These are phyloP conservation scores for Pontederia crassipes DNA, from an alignment of 176 grass and related monocot genomes.

Conservation along the genomic window DNA sequence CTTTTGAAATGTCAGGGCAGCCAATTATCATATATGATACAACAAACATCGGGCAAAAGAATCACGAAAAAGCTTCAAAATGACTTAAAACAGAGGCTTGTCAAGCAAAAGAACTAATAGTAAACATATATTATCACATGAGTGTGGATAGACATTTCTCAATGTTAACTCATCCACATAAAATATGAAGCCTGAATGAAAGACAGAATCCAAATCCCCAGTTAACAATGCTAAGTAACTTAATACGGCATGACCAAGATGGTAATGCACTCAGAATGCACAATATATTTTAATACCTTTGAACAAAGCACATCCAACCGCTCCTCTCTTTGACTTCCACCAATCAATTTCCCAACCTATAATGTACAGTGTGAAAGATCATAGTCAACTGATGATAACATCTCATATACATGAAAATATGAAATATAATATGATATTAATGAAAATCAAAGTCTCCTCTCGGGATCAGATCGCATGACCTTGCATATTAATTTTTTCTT, in stretches of 20 bases:
- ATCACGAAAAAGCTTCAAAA: no score
- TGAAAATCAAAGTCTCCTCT: neutral
- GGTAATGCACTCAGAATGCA: neutral
- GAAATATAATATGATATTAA: neutral
- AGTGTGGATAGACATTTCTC: no score
- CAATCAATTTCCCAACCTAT: conserved; percentile 90
- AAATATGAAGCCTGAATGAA: no score
- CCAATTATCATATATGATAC: no score
- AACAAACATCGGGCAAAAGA: no score
- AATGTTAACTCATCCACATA: no score
- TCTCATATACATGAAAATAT: neutral
- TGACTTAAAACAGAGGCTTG: no score
- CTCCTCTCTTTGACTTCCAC: conserved; percentile 98
- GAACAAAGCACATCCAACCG: conserved; percentile 56
- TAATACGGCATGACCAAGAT: neutral
- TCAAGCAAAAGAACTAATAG: no score
- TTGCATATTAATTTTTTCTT: no score
- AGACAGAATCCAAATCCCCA: neutral
- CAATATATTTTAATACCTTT: conserved; percentile 31
- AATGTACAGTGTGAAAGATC: neutral
- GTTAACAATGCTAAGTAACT: neutral
- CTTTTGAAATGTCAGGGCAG: neutral
- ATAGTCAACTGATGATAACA: neutral
- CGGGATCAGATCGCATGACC: no score
- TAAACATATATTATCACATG: no score